phyloP scores from a whole-genome alignment of 495 filamentous ascomycete genomes.

The Penicillium manginii region DNA sequence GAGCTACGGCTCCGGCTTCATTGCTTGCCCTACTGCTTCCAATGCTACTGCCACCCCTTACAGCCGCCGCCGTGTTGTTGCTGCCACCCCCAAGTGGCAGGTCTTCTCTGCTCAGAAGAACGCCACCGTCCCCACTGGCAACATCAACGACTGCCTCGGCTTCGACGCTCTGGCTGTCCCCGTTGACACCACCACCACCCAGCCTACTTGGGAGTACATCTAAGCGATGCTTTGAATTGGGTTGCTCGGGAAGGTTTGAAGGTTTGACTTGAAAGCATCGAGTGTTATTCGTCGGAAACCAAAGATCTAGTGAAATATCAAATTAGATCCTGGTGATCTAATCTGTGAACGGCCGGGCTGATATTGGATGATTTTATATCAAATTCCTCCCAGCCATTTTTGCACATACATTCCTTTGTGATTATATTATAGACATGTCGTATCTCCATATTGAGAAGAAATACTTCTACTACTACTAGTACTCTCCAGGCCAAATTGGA shows the following conservation, averaged over 20 bases:
- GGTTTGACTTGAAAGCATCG: neutral
- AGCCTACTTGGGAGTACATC: conserved; percentile 40
- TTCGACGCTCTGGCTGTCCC: conserved; percentile 33
- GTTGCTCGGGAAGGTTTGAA: neutral
- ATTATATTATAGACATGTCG: neutral
- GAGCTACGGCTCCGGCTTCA: conserved; percentile 37
- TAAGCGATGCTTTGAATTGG: conserved; percentile 16
- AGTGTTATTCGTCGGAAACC: neutral
- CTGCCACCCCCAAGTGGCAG: conserved; percentile 30
- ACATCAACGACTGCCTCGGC: conserved; percentile 37
- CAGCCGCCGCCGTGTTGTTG: conserved; percentile 13
- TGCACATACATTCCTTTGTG: neutral
- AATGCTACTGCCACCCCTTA: conserved; percentile 11
- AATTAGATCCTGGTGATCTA: neutral
- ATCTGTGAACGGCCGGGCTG: neutral
- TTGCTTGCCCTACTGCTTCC: conserved; percentile 35
- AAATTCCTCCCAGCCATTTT: neutral
- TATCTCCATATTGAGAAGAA: too few species aligned
- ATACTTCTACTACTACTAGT: too few species aligned
- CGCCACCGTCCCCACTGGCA: conserved; percentile 37
- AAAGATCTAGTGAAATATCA: too few species aligned
- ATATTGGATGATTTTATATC: neutral
- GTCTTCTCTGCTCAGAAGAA: conserved; percentile 40
- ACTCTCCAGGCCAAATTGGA: too few species aligned
- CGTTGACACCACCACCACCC: conserved; percentile 13